phyloP scores from a whole-genome alignment of 495 filamentous ascomycete species.

The Xylaria castorea region DNA sequence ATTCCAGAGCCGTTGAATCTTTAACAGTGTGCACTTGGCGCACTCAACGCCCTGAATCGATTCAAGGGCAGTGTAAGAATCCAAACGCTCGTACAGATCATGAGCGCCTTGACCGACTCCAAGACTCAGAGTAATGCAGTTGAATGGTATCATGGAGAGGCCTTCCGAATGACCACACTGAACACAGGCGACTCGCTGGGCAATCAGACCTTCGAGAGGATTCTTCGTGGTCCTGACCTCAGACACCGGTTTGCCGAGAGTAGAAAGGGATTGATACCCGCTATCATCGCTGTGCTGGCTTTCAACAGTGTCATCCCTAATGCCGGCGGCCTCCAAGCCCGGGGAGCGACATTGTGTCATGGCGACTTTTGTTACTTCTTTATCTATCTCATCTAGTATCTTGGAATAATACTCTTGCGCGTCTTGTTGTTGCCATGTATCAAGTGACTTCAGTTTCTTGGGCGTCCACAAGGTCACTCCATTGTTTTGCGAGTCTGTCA shows the following conservation, averaged over 20 bases:
- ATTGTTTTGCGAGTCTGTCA: constrained; percentile 71
- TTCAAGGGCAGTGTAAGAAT: constrained; percentile 85
- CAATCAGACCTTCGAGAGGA: constrained; percentile 86
- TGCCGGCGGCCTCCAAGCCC: constrained; percentile 39
- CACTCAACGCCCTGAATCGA: constrained; percentile 88
- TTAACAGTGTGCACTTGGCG: constrained; percentile 83
- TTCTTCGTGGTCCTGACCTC: constrained; percentile 44
- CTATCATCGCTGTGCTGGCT: constrained; percentile 58
- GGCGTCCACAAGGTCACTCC: constrained; percentile 81
- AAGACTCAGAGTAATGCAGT: constrained; percentile 87
- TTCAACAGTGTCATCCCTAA: constrained; percentile 43
- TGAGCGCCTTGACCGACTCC: constrained; percentile 59
- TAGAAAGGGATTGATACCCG: constrained; percentile 51
- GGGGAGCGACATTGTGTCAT: constrained; percentile 46
- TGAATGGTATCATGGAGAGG: constrained; percentile 88
- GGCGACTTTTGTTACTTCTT: constrained; percentile 66
- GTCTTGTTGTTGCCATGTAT: constrained; percentile 95
- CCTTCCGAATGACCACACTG: constrained; percentile 86
- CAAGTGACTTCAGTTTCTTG: constrained; percentile 80
- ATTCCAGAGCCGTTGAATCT: constrained; percentile 44
- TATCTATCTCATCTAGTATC: constrained; percentile 84
- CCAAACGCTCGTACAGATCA: constrained; percentile 77
- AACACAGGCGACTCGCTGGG: constrained; percentile 89
- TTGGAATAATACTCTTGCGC: constrained; percentile 98
- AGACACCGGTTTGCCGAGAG: constrained; percentile 32